Evolutionary conservation across 495 filamentous ascomycete species (phyloP).

Genomic region (Aspergillus funiculosus): DNA sequence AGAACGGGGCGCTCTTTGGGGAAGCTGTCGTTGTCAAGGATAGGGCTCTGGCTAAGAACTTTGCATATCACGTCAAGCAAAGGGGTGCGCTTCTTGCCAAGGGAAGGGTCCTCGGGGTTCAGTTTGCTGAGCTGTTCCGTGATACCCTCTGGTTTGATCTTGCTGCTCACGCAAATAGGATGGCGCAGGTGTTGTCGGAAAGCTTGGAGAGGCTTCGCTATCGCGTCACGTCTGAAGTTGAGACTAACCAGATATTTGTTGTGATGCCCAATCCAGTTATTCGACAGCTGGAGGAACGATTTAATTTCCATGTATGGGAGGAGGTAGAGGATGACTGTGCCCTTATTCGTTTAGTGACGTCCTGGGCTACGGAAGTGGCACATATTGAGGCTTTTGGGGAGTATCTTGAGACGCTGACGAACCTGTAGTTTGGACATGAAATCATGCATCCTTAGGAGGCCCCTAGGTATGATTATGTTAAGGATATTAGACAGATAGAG

Average conservation of each 20-base stretch:
- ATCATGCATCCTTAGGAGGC: no score
- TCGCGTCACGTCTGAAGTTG: constrained; percentile 15
- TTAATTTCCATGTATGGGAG: constrained; percentile 35
- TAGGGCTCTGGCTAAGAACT: constrained; percentile 32
- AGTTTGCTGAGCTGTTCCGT: constrained; percentile 40
- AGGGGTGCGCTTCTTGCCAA: constrained; percentile 43
- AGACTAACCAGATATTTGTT: constrained; percentile 38
- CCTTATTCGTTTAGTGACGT: constrained; percentile 32
- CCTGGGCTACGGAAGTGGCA: constrained; percentile 36
- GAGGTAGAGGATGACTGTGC: constrained; percentile 20
- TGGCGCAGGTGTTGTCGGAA: constrained; percentile 25
- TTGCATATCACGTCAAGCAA: constrained; percentile 41
- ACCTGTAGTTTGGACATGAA: no score
- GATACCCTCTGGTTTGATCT: constrained; percentile 35
- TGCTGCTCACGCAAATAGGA: constrained; percentile 36
- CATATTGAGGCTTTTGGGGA: no score
- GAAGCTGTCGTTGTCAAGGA: constrained; percentile 40
- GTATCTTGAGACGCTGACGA: no score
- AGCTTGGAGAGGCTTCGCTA: constrained; percentile 7
- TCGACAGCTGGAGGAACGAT: constrained; percentile 24
- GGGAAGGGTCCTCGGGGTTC: constrained; percentile 36
- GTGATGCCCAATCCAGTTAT: constrained; percentile 22
- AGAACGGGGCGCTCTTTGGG: constrained; percentile 38
- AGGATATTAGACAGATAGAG: no score
- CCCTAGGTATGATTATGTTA: no score